phyloP scores from a whole-genome alignment of 805 yeast species.

The Suhomyces pyralidae region DNA sequence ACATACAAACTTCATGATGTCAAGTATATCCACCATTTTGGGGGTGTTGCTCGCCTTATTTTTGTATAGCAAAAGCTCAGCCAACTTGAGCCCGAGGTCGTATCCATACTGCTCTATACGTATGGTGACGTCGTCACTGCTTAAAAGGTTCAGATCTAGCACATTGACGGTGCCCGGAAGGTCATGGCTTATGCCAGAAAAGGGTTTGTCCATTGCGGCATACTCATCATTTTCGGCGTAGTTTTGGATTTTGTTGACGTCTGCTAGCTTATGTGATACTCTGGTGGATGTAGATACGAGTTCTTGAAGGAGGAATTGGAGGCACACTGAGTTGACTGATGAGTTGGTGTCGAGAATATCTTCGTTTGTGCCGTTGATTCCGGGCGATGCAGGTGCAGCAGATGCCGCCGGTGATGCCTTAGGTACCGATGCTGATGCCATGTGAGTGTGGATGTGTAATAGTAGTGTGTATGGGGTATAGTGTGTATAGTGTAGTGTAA shows the following conservation, averaged over 20 bases:
- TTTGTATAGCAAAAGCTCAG: conserved; percentile 46
- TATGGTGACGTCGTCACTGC: conserved; percentile 50
- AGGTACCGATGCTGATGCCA: neutral
- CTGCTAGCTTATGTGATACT: conserved; percentile 48
- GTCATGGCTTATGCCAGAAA: conserved; percentile 30
- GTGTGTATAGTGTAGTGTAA: too few relatives aligned
- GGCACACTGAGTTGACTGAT: conserved; percentile 53
- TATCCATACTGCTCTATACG: conserved; percentile 72
- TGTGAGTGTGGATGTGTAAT: too few relatives aligned
- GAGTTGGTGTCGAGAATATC: conserved; percentile 21
- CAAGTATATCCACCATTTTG: conserved; percentile 61
- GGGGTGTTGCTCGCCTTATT: conserved; percentile 27
- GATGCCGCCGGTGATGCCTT: neutral
- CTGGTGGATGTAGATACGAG: conserved; percentile 69
- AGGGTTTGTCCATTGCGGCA: conserved; percentile 24
- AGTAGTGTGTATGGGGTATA: too few relatives aligned
- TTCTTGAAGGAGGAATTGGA: conserved; percentile 71
- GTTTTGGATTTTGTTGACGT: conserved; percentile 16
- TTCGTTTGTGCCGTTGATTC: neutral
- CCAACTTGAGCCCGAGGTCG: conserved; percentile 58
- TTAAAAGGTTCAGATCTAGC: conserved; percentile 31
- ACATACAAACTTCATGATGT: conserved; percentile 88
- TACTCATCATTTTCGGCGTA: conserved; percentile 17
- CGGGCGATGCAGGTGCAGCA: neutral
- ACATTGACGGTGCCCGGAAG: conserved; percentile 43